These are phyloP conservation scores for Ascochyta fabae DNA, from an alignment of 2,329 filamentous ascomycete genomes.

Conservation along the genomic window DNA sequence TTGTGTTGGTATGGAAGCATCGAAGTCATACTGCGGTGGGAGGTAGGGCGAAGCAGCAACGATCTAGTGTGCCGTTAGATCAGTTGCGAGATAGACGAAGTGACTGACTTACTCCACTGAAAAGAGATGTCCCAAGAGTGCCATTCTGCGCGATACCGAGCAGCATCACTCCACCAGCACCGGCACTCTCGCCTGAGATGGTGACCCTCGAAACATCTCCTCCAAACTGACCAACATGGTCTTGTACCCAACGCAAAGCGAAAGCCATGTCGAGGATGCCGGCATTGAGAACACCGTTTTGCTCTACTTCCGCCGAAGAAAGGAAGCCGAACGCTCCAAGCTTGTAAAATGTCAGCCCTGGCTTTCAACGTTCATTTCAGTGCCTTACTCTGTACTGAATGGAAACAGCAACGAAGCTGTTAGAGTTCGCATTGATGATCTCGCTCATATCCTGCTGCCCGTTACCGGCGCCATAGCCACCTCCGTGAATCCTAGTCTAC, in stretches of 20 bases:
- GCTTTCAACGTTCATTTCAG: not conserved
- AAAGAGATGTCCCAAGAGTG: constrained; percentile 38
- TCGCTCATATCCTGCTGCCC: constrained; percentile 49
- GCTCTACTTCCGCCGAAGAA: constrained; percentile 45
- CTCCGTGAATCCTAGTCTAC: constrained; percentile 28
- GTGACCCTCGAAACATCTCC: constrained; percentile 37
- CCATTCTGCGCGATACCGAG: constrained; percentile 42
- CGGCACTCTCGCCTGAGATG: constrained; percentile 48
- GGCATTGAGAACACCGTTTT: constrained; percentile 48
- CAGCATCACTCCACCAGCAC: constrained; percentile 50
- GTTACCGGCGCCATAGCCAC: constrained; percentile 49
- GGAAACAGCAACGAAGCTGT: constrained; percentile 56
- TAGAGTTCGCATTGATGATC: constrained; percentile 57
- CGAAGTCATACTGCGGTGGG: constrained; percentile 60
- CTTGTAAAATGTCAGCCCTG: constrained; percentile 21
- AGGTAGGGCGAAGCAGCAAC: constrained; percentile 58
- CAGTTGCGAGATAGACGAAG: too few relatives aligned
- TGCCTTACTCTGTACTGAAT: constrained; percentile 57
- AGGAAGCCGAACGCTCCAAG: constrained; percentile 55
- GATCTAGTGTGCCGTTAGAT: constrained; percentile 9
- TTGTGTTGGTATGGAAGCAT: constrained; percentile 53
- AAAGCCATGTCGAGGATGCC: constrained; percentile 56
- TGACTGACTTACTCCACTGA: constrained; percentile 38
- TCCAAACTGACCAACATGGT: constrained; percentile 49
- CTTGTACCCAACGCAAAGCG: constrained; percentile 59